Percentiles rank a stretch among this genome's conserved stretches.
Conservation (phyloP, 305 asterid genomes). For the Fraxinus xanthoxyloides region DNA sequence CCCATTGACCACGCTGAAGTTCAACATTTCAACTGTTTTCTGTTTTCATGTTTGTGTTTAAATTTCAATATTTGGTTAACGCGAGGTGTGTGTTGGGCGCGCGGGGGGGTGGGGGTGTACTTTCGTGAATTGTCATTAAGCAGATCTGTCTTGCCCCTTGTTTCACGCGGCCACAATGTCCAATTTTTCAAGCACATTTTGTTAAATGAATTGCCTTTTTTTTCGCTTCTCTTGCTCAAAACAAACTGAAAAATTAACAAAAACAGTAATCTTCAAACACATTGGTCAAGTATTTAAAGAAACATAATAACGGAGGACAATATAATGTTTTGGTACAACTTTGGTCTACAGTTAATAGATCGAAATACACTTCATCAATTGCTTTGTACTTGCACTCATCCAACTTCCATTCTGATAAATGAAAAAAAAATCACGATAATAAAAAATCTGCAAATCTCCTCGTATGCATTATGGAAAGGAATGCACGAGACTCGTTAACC, state of each 20-base stretch:
- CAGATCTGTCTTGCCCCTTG: neutral
- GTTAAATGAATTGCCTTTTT: neutral
- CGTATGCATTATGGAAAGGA: neutral
- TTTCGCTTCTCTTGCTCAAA: neutral
- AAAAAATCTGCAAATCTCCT: neutral
- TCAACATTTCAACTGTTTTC: neutral
- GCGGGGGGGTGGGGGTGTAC: slow-evolving; percentile 12
- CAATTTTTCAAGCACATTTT: neutral
- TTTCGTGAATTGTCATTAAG: slow-evolving; percentile 9
- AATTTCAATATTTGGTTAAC: neutral
- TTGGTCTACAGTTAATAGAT: neutral
- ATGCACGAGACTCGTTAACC: slow-evolving; percentile 38
- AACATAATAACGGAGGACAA: neutral
- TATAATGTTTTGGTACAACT: neutral
- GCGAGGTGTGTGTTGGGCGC: neutral
- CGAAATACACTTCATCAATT: neutral
- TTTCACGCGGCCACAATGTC: neutral
- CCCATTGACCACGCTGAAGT: neutral
- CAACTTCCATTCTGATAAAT: neutral
- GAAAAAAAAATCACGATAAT: neutral
- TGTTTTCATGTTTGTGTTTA: neutral
- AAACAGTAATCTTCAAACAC: neutral
- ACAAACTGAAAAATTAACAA: neutral
- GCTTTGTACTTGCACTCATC: neutral
- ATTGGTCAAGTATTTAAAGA: neutral